Conservation (phyloP, 1,139 yeast genomes). For the Chernovozyma sophiae-reginae region DNA sequence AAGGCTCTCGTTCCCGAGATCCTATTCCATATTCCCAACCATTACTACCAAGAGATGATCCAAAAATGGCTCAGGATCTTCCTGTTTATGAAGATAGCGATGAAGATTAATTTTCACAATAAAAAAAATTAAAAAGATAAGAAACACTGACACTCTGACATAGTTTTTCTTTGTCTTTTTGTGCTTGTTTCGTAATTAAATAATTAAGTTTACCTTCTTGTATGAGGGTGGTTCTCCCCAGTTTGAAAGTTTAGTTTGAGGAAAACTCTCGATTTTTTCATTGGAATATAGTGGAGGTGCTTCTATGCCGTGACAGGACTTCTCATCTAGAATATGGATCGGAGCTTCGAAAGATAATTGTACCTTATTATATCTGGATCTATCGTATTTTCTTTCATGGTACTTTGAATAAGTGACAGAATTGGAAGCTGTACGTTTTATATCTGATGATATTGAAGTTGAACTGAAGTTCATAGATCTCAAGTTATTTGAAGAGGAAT, state of each 20-base stretch:
- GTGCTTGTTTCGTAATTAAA: too few relatives aligned
- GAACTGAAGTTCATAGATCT: too few relatives aligned
- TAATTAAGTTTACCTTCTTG: background rate
- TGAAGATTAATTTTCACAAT: constrained; percentile 24
- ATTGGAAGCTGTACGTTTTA: background rate
- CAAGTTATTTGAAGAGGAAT: background rate
- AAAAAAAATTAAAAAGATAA: too few relatives aligned
- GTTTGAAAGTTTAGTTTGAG: background rate
- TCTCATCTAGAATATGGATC: background rate
- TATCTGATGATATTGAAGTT: background rate
- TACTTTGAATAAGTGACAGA: background rate
- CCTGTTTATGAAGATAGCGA: constrained; percentile 45
- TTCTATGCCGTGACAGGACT: background rate
- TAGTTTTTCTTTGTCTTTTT: background rate
- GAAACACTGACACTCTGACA: too few relatives aligned
- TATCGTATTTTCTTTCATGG: background rate
- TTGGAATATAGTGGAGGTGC: background rate
- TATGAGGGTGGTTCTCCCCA: constrained; percentile 1
- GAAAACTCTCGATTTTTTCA: background rate
- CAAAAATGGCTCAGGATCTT: constrained; percentile 26
- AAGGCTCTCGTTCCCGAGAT: background rate
- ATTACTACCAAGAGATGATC: constrained; percentile 7
- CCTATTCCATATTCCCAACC: background rate
- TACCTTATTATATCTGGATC: background rate
- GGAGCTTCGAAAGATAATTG: background rate